Base-by-base conservation (phyloP, 2,329 filamentous ascomycete species). In the Beauveria sp. region DNA sequence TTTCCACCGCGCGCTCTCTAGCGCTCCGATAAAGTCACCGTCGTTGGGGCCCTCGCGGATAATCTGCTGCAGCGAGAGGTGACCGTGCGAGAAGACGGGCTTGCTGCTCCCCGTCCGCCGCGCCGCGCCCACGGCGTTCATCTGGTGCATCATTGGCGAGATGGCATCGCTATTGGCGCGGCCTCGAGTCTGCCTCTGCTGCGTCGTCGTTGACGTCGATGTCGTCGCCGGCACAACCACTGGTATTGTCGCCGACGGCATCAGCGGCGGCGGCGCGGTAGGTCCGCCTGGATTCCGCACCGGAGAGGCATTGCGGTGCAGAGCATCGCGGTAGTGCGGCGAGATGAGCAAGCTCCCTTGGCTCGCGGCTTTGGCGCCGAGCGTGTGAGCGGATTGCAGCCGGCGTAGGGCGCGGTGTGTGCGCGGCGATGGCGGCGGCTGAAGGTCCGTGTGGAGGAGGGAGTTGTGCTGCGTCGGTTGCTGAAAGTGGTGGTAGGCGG, bases 31-130 rank as follows among this genome's bases (percentile, higher is more conserved):
- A 26, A 88, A 78, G 71, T 94, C 86, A 22, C 86, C 89, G 65
- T 86, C 82, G 2, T 85, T 84, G 2, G 92, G 91, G 0, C 92
- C 92, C 64, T 93, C 91, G 66, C 90, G 85, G 52, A 97, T 80
- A 51, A 96, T 81, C 64, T 85, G 80, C 70, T 96, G 91, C 30
- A 97, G 75, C 24, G 84, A 83, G 68, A 88, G 75, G 61, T 76
- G 73, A n/a, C 78, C 75, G 67, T 87, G 83, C 28, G 83, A 76
- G 62, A 76, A 76, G 61, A 75, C 72, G 41, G 75, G 75, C 59
- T 76, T 76, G 67, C 78, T 64, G 73, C 75, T 47, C 70, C 79
- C 68, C n/a, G 70, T 66, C 41, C 75, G 72, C 62, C 72, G 73
- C 64, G 72, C 64, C 63, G 72, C 68, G 10, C 71, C 70, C 40